Evolutionary conservation across 2,329 filamentous ascomycete genomes (phyloP), one percentile per base, ranked within the genome.

Genomic region (Chrysoporthe cubensis): DNA sequence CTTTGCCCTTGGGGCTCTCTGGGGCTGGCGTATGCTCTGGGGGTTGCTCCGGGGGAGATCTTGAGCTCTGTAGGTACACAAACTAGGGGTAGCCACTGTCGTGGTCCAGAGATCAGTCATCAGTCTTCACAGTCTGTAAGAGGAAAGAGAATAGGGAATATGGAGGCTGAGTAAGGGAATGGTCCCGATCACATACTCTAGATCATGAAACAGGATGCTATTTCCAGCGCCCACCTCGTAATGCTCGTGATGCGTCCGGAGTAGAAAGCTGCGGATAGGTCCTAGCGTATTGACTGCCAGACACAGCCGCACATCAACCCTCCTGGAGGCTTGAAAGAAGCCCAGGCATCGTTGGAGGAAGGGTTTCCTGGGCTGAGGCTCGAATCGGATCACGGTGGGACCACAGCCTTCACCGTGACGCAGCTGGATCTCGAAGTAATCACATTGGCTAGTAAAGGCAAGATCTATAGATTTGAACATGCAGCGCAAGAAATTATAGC

Each of bases 71-170:
- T 42, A 58, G 56, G 37, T 42, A 42, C 56, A 58, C 16, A 21
- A 40, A 42, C 56, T 37, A 58, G 34, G 34, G 34, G 56, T 58
- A 58, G 6, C 56, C 56, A 40, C 56, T 58, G 8, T 58, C 9
- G 5, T 21, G 5, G 1, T 26, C 32, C 56, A n/a, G 14, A 16
- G 18, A 13, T 54, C 13, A 54, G 21, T 34, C 50, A 54, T 42
- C 34, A 21, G 34, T 42, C 4, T 11, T 6, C 16, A 42, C 3
- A 13, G 1, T 21, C 34, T 58, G 34, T 14, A 58, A 6, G 34
- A 42, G 11, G 37, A 26, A n/a, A n/a, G 4, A 2, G 3, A 56
- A n/a, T 4, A 11, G 8, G 32, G 13, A 37, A 11, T 26, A 18
- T 26, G 11, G 32, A 16, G 16, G 16, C 3, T 52, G 21, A 32